Evolutionary conservation across 176 grass and related monocot genomes (phyloP).

Genomic region (Musa troglodytarum): DNA sequence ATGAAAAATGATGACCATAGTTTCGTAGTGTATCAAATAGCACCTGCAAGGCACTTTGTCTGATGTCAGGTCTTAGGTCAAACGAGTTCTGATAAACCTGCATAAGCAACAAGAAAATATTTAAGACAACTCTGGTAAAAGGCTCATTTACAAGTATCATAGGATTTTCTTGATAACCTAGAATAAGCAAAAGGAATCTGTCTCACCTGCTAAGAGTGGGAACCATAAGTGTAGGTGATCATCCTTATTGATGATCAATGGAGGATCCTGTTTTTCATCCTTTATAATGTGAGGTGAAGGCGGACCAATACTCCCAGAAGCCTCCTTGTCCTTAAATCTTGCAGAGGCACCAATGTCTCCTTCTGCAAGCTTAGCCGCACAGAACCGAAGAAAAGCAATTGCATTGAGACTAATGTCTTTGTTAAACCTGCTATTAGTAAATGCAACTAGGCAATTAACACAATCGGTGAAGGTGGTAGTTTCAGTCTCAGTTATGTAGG

Average conservation of each 20-base stretch:
- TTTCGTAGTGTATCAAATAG: constrained; percentile 97
- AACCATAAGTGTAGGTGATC: constrained; percentile 98
- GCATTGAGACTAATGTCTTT: constrained; percentile 98
- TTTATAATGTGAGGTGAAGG: constrained; percentile 47
- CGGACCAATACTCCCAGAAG: constrained; percentile 39
- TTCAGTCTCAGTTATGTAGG: constrained; percentile 94
- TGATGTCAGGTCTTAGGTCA: constrained; percentile 92
- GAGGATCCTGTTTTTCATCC: constrained; percentile 70
- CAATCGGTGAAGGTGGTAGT: constrained; percentile 90
- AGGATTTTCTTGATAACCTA: neutral
- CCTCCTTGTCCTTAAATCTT: constrained; percentile 55
- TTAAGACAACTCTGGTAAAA: constrained; percentile 2
- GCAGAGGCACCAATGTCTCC: constrained; percentile 80
- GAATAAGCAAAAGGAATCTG: neutral
- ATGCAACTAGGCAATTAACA: constrained; percentile 97
- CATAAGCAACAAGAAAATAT: constrained; percentile 23
- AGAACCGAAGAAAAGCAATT: constrained; percentile 98
- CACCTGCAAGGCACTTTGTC: constrained; percentile 94
- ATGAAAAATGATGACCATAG: constrained; percentile 95
- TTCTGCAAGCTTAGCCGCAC: constrained; percentile 95
- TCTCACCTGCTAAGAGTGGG: constrained; percentile 86
- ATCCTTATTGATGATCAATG: constrained; percentile 62
- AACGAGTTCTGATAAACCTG: constrained; percentile 99
- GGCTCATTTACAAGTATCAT: neutral
- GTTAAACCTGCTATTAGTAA: constrained; percentile 97